Percentiles rank a stretch among this genome's conserved stretches.
These are phyloP conservation scores for Fusarium decemcellulare DNA, from an alignment of 2,329 filamentous ascomycete species.

Conservation along the genomic window DNA sequence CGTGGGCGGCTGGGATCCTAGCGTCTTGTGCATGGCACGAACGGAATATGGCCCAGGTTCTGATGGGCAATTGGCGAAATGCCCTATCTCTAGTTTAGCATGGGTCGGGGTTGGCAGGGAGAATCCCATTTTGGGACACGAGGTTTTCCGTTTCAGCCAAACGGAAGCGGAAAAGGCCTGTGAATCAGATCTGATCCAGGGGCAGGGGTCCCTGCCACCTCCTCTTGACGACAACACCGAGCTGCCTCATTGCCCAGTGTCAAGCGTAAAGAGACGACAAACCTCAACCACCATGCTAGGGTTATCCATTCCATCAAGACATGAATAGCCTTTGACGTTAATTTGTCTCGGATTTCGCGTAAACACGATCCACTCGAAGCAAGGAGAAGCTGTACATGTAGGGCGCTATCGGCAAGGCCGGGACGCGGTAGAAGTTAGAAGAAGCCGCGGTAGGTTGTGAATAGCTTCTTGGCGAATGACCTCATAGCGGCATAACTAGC, in stretches of 20 bases:
- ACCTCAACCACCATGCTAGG: background rate
- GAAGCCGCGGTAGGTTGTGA: background rate
- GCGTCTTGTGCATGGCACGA: conserved; percentile 16
- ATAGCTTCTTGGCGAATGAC: conserved; percentile 38
- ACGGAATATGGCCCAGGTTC: conserved; percentile 20
- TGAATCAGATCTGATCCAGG: conserved; percentile 43
- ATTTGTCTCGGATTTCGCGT: conserved; percentile 19
- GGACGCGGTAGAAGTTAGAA: conserved; percentile 8
- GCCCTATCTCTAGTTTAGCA: conserved; percentile 20
- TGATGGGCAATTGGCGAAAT: conserved; percentile 36
- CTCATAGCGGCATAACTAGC: conserved; percentile 39
- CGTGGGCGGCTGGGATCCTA: conserved; percentile 12
- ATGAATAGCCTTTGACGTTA: conserved; percentile 1
- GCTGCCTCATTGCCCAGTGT: conserved; percentile 18
- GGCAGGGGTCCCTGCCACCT: conserved; percentile 27
- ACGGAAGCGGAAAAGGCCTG: conserved; percentile 36
- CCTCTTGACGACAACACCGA: conserved; percentile 14
- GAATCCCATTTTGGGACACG: conserved; percentile 52
- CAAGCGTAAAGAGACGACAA: conserved; percentile 1
- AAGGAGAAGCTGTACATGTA: background rate
- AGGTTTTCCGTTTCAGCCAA: conserved; percentile 46
- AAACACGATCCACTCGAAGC: conserved; percentile 11
- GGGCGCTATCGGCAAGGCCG: conserved; percentile 28
- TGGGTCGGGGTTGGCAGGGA: conserved; percentile 26
- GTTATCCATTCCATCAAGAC: conserved; percentile 4